These are phyloP conservation scores for Fraxinus ornus DNA, from an alignment of 305 asterid species.

Conservation along the genomic window DNA sequence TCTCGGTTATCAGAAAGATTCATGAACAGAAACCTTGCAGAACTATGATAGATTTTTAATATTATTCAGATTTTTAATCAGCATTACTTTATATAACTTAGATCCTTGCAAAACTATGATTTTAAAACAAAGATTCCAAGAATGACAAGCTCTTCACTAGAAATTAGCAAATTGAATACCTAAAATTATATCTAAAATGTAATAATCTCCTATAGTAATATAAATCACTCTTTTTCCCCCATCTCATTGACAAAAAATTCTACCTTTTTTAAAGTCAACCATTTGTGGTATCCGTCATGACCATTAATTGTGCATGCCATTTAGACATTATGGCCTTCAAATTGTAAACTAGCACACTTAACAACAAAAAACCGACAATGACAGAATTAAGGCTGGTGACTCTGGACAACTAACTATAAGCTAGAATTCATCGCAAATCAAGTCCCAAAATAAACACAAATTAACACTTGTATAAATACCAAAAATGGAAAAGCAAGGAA, in stretches of 20 bases:
- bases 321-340: not conserved
- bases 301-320: not conserved
- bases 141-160: not conserved
- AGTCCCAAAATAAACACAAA: not conserved
- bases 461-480: not conserved
- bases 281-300: not conserved
- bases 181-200: not conserved
- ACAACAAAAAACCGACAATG: not conserved
- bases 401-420: not conserved
- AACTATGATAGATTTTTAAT: too few relatives aligned
- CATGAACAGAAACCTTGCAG: not conserved
- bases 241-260: not conserved
- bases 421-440: not conserved
- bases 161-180: not conserved
- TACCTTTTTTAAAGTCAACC: not conserved
- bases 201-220: not conserved
- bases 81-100: constrained; percentile 6
- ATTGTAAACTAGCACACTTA: not conserved
- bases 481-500: not conserved
- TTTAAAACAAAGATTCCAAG: not conserved
- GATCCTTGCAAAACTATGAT: not conserved
- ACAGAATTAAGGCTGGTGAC: not conserved
- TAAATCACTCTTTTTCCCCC: not conserved
- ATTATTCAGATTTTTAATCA: not conserved
- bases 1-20: not conserved